Evolutionary conservation across 345 rosid species (phyloP), one percentile per base, ranked within the genome.

Genomic region (Geranium brycei): DNA sequence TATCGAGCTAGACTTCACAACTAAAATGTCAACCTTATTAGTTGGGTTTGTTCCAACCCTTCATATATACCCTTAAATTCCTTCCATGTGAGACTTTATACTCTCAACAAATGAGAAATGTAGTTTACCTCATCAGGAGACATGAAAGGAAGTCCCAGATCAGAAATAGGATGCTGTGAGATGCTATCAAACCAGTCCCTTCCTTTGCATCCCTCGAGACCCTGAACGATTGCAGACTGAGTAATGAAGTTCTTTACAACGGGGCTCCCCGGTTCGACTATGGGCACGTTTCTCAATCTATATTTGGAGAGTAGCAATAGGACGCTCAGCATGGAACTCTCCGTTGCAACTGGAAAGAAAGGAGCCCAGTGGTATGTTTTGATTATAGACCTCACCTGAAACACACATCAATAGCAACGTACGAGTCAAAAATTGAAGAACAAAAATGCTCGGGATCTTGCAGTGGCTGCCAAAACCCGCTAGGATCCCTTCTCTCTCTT

Each of bases 181-280:
- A 89, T 85, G 65, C 77, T 75, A 72, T 92, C 96, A 47, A 92
- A 92, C 96, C 96, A 92, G 74, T 87, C 96, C 81, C 95, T 85
- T 10, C 98, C 96, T 70, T 69, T 79, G 74, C 95, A 89, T 13
- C 83, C 81, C 70, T 91, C 87, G 13, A 87, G 91, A 62, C 92
- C 98, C 17, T 78, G 84, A 72, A 92, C 78, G 62, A 89, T 75
- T 5, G 96, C 92, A 64, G 95, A 77, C 67, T 92, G 98, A 74
- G 96, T 89, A 65, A 89, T 84, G 77, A 79, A 87, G 81, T 92
- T 89, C 79, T 83, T 75, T 58, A 92, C 72, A 63, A 84, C 79
- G 0, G 98, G 87, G 1, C 73, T 73, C 32, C 91, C 91, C n/a
- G 81, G 70, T 74, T 89, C 86, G 41, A 92, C 78, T 28, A 89